Percentiles rank a stretch among this genome's conserved stretches.
Evolutionary conservation across 2,329 filamentous ascomycete genomes (phyloP).

Genomic region (Colletotrichum tanaceti): DNA sequence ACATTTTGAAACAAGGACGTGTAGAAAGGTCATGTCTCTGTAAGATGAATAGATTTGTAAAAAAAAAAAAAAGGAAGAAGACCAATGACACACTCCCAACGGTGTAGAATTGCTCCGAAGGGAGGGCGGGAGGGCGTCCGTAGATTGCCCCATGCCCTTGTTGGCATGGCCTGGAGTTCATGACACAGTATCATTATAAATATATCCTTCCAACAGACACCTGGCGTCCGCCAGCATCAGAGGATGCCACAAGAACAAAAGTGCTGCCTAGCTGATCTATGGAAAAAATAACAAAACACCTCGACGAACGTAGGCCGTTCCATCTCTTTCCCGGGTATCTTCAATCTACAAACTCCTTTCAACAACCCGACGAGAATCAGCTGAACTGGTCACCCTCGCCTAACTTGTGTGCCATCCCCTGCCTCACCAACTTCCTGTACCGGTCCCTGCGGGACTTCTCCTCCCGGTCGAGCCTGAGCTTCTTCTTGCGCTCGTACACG

Average conservation of each 20-base stretch:
- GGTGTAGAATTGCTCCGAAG: not conserved
- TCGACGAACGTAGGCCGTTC: slow-evolving; percentile 9
- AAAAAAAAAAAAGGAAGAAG: slow-evolving; percentile 48
- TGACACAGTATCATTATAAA: too few relatives aligned
- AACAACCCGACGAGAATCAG: slow-evolving; percentile 40
- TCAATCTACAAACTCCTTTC: slow-evolving; percentile 4
- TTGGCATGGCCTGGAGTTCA: too few relatives aligned
- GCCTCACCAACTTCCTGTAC: slow-evolving; percentile 59
- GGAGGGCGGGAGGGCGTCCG: too few relatives aligned
- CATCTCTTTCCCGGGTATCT: slow-evolving; percentile 36
- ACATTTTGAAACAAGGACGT: slow-evolving; percentile 39
- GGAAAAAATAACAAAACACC: not conserved
- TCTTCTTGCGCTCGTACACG: slow-evolving; percentile 93
- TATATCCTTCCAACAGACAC: too few relatives aligned
- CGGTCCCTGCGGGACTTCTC: slow-evolving; percentile 52
- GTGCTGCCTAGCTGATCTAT: not conserved
- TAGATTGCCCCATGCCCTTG: too few relatives aligned
- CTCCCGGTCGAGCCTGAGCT: slow-evolving; percentile 67
- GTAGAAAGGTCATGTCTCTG: slow-evolving; percentile 44
- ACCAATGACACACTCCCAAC: slow-evolving; percentile 44
- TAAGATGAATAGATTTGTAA: slow-evolving; percentile 55
- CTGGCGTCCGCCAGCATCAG: too few relatives aligned
- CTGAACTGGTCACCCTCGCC: slow-evolving; percentile 76
- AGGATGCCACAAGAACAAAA: not conserved
- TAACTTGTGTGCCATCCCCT: slow-evolving; percentile 66